phyloP scores from a whole-genome alignment of 1,284 basidiomycete species.

The Mycena sp. region DNA sequence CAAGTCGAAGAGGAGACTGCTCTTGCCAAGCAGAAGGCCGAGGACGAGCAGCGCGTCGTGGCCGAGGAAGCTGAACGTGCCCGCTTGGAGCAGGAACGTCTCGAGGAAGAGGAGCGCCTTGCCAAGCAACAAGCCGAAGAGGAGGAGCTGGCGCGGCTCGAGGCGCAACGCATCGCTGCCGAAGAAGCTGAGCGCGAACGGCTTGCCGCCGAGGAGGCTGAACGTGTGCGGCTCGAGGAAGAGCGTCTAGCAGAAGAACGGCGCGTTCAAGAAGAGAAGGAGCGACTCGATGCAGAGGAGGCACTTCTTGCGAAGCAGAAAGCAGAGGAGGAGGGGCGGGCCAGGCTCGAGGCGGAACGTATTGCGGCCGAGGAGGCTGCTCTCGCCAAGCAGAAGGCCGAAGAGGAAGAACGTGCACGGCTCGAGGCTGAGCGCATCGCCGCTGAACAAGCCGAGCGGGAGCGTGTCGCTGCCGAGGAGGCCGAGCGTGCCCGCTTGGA shows the following conservation, averaged over 20 bases:
- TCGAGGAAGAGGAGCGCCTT: neutral
- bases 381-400: no score
- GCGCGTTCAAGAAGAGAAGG: neutral
- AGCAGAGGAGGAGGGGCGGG: neutral
- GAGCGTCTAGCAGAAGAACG: neutral
- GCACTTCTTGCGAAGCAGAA: neutral
- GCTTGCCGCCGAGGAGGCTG: neutral
- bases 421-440: no score
- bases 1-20: no score
- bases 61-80: neutral
- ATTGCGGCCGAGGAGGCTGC: neutral
- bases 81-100: no score
- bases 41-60: neutral
- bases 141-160: neutral
- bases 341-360: neutral
- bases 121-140: neutral
- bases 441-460: no score
- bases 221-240: neutral
- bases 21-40: no score
- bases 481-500: no score
- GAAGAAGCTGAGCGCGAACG: neutral
- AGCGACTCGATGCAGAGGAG: neutral
- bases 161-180: neutral
- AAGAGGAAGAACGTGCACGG: no score
- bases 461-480: no score